Evolutionary conservation across 768 basidiomycete genomes (phyloP).

Genomic region (Multifurca ochricompacta): DNA sequence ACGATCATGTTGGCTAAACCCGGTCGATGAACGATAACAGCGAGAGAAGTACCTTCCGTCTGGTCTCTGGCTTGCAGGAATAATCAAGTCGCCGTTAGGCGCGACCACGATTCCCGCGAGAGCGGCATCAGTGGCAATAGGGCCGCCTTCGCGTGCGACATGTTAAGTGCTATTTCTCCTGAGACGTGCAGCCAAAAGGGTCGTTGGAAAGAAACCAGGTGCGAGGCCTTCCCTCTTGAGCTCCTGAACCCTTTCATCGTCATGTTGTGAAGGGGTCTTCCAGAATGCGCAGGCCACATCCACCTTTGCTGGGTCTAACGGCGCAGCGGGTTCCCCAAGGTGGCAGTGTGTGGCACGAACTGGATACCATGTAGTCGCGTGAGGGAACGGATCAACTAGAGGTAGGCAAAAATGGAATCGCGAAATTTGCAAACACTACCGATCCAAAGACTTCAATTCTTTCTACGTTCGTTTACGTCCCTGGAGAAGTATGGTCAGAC

Average conservation of each 20-base stretch:
- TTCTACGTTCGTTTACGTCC: not conserved
- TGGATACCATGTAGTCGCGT: slow-evolving; percentile 8
- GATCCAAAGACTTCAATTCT: not conserved
- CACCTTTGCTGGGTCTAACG: not conserved
- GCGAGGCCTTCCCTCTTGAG: not conserved
- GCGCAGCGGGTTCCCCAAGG: not conserved
- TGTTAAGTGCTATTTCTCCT: not conserved
- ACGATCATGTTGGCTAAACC: no score
- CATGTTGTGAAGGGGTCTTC: not conserved
- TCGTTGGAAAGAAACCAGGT: not conserved
- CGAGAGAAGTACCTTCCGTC: slow-evolving; percentile 14
- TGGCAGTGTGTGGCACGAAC: not conserved
- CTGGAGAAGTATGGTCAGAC: slow-evolving; percentile 32
- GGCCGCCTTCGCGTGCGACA: not conserved
- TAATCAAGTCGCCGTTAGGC: slow-evolving; percentile 1
- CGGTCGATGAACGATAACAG: no score
- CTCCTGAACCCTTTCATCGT: not conserved
- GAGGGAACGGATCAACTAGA: not conserved
- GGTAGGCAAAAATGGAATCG: not conserved
- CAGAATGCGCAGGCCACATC: not conserved
- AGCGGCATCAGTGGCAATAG: not conserved
- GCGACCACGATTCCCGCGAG: slow-evolving; percentile 4
- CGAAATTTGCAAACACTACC: not conserved
- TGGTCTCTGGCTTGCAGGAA: slow-evolving; percentile 12
- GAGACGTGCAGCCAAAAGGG: not conserved